phyloP scores from a whole-genome alignment of 345 rosid genomes.

The Limnanthes douglasii region DNA sequence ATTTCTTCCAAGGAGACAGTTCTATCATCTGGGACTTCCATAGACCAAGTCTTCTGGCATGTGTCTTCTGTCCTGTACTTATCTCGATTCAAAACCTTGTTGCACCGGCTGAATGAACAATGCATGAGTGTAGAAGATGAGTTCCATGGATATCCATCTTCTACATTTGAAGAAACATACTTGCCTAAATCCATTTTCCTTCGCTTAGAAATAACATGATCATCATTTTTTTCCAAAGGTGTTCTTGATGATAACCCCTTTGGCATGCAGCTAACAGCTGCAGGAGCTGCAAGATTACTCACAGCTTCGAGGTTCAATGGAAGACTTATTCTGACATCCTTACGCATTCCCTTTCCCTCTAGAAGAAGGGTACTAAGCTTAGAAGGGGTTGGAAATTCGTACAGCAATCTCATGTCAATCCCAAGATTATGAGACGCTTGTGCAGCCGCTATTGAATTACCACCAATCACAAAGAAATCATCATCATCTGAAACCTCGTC shows the following conservation, averaged over 20 bases:
- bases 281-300: slow-evolving; percentile 12
- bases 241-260: slow-evolving; percentile 10
- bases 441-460: slow-evolving; percentile 83
- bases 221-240: slow-evolving; percentile 10
- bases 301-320: slow-evolving; percentile 17
- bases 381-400: slow-evolving; percentile 54
- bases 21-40: slow-evolving; percentile 25
- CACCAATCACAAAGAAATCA: slow-evolving; percentile 81
- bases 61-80: slow-evolving; percentile 10
- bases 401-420: slow-evolving; percentile 65
- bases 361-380: slow-evolving; percentile 39
- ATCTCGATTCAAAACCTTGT: slow-evolving; percentile 37
- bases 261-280: slow-evolving; percentile 10
- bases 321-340: slow-evolving; percentile 9
- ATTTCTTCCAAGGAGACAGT: slow-evolving; percentile 32
- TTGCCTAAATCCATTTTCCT: slow-evolving; percentile 26
- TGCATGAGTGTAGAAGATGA: slow-evolving; percentile 14
- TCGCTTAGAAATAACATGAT: slow-evolving; percentile 23
- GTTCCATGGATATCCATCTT: slow-evolving; percentile 23
- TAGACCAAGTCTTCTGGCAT: slow-evolving; percentile 15
- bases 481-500: slow-evolving; percentile 52
- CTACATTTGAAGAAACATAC: slow-evolving; percentile 9
- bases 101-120: slow-evolving; percentile 68
- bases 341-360: slow-evolving; percentile 20
- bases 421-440: slow-evolving; percentile 71